Evolutionary conservation across 2,329 filamentous ascomycete genomes (phyloP).

Genomic region (Arthrobotrys sinensis): DNA sequence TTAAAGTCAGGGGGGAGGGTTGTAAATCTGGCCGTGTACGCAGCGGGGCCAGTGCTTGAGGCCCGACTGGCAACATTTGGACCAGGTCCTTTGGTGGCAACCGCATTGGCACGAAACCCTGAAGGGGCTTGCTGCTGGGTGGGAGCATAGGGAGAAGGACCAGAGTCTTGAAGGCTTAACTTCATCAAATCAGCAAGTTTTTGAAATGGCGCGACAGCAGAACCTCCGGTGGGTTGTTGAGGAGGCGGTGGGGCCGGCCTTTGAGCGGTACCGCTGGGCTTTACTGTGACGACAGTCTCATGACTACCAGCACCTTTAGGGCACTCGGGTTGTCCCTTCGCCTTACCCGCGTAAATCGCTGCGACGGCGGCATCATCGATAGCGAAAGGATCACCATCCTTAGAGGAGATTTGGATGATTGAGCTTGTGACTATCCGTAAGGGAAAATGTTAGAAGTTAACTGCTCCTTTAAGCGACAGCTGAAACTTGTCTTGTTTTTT

Average conservation of each 20-base stretch:
- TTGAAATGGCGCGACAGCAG: conserved; percentile 5
- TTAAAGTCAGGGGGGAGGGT: conserved; percentile 25
- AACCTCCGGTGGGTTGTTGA: not conserved
- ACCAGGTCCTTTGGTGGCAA: not conserved
- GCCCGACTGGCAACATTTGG: not conserved
- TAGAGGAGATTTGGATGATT: not conserved
- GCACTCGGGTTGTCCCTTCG: not conserved
- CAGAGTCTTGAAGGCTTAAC: not conserved
- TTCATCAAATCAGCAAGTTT: conserved; percentile 13
- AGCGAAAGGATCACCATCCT: conserved; percentile 1
- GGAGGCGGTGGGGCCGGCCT: not conserved
- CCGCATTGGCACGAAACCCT: not conserved
- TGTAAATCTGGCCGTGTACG: conserved; percentile 10
- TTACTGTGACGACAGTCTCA: conserved; percentile 23
- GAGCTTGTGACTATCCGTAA: not conserved
- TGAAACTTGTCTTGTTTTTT: not conserved
- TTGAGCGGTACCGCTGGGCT: not conserved
- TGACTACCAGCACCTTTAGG: conserved; percentile 5
- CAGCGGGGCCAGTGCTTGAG: not conserved
- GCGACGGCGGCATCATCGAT: conserved; percentile 21
- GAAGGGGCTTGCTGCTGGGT: not conserved
- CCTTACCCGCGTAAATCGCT: not conserved
- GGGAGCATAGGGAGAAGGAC: not conserved
- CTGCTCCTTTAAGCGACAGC: too few species aligned
- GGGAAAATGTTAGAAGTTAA: not conserved